A percentile compares a stretch with the other conserved stretches of the same genome.
phyloP scores from a whole-genome alignment of 2,329 filamentous ascomycete genomes.

The Botrytis aclada region DNA sequence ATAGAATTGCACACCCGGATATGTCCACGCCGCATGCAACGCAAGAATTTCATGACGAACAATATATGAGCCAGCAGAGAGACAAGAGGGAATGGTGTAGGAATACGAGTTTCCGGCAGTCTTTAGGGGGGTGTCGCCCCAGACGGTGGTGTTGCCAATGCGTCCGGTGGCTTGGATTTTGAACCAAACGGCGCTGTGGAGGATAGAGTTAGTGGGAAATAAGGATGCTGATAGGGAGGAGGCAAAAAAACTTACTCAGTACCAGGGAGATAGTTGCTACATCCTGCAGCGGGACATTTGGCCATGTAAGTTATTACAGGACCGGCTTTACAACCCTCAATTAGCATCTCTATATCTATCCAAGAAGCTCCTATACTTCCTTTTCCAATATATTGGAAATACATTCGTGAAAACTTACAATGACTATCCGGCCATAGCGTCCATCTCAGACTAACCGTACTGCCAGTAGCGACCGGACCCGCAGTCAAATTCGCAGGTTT shows the following conservation, averaged over 20 bases:
- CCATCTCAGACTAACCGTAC: slow-evolving; percentile 53
- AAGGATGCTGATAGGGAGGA: fast-evolving
- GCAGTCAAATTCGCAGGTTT: slow-evolving; percentile 53
- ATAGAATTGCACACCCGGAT: slow-evolving; percentile 32
- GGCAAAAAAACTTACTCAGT: slow-evolving; percentile 36
- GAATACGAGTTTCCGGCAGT: slow-evolving; percentile 44
- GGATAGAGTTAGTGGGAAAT: background rate
- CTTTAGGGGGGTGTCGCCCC: slow-evolving; percentile 34
- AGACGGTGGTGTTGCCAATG: slow-evolving; percentile 25
- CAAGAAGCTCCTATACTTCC: background rate
- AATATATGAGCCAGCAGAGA: slow-evolving; percentile 54
- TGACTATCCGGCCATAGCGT: slow-evolving; percentile 47
- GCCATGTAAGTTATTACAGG: slow-evolving; percentile 60
- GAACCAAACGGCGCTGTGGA: slow-evolving; percentile 29
- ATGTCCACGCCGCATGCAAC: slow-evolving; percentile 47
- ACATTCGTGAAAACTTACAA: background rate
- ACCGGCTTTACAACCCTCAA: slow-evolving; percentile 38
- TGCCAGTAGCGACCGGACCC: slow-evolving; percentile 52
- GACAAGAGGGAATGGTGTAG: slow-evolving; percentile 50
- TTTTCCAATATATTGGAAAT: fast-evolving
- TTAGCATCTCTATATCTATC: background rate
- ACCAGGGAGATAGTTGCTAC: slow-evolving; percentile 48
- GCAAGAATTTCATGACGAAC: slow-evolving; percentile 49
- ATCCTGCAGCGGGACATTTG: slow-evolving; percentile 48
- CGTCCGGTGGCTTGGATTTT: slow-evolving; percentile 50